Conservation (phyloP, 2,329 filamentous ascomycete genomes). For the Drechslera avenae region DNA sequence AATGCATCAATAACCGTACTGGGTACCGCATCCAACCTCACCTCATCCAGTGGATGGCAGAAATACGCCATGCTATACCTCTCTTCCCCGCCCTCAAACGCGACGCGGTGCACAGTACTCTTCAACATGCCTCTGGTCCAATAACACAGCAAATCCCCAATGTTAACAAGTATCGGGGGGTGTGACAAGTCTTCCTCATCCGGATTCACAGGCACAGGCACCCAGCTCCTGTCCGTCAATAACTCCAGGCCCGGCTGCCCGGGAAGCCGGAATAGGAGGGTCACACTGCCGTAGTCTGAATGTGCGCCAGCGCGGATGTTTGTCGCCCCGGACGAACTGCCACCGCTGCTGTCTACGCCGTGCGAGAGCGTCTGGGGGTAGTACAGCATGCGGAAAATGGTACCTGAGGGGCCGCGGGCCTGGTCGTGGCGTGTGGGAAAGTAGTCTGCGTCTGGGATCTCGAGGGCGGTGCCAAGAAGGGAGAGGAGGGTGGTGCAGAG, state of each 20-base stretch:
- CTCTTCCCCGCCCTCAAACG: conserved; percentile 62
- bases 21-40: conserved; percentile 60
- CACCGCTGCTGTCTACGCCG: conserved; percentile 25
- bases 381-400: conserved; percentile 61
- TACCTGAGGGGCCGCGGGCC: conserved; percentile 56
- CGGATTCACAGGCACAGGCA: conserved; percentile 53
- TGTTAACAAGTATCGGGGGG: conserved; percentile 61
- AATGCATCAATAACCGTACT: conserved; percentile 55
- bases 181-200: conserved; percentile 66
- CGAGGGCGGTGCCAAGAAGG: conserved; percentile 78
- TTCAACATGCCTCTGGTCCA: conserved; percentile 91
- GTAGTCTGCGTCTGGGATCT: conserved; percentile 58
- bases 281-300: conserved; percentile 78
- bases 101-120: conserved; percentile 86
- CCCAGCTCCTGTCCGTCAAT: conserved; percentile 61
- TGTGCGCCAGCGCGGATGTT: conserved; percentile 90
- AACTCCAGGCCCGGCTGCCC: conserved; percentile 89
- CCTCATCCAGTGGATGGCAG: conserved; percentile 64
- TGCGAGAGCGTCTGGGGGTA: conserved; percentile 42
- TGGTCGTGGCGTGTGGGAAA: conserved; percentile 67
- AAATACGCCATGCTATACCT: conserved; percentile 67
- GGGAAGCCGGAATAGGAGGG: conserved; percentile 79
- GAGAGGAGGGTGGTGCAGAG: conserved; percentile 75
- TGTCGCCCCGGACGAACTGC: conserved; percentile 23
- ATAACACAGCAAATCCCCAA: conserved; percentile 75